Conservation (phyloP, 345 rosid genomes). For the Eucalyptus sp. region DNA sequence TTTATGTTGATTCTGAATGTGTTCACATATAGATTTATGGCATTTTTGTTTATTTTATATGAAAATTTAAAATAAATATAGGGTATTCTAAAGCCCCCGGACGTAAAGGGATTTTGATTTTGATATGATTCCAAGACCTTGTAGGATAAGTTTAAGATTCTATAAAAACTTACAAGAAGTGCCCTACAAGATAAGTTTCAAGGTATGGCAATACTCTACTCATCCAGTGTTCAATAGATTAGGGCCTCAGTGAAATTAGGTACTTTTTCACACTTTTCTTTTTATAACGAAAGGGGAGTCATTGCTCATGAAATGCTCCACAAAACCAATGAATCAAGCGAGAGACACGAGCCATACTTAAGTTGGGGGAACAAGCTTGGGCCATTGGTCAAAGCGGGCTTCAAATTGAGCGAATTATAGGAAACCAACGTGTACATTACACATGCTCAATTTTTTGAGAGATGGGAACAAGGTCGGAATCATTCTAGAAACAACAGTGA, state of each 20-base stretch:
- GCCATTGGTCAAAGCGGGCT: neutral
- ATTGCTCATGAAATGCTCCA: neutral
- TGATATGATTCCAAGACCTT: neutral
- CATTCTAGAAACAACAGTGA: neutral
- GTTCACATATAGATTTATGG: neutral
- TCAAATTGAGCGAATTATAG: neutral
- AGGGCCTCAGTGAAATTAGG: neutral
- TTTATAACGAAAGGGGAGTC: neutral
- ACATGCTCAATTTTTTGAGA: neutral
- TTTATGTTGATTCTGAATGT: neutral
- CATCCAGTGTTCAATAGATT: neutral
- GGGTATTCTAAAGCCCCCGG: rapidly evolving
- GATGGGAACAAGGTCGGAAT: neutral
- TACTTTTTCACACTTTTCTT: neutral
- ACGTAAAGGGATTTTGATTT: neutral
- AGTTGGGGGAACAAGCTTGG: neutral
- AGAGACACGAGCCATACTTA: neutral
- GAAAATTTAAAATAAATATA: neutral
- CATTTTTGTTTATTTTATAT: neutral
- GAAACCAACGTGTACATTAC: neutral
- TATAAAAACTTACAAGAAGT: neutral
- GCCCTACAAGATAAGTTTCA: neutral
- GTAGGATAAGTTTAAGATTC: neutral
- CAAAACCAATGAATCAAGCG: neutral
- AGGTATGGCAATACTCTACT: neutral